Evolutionary conservation across 2,329 filamentous ascomycete species (phyloP).

Genomic region (Onygena corvina): DNA sequence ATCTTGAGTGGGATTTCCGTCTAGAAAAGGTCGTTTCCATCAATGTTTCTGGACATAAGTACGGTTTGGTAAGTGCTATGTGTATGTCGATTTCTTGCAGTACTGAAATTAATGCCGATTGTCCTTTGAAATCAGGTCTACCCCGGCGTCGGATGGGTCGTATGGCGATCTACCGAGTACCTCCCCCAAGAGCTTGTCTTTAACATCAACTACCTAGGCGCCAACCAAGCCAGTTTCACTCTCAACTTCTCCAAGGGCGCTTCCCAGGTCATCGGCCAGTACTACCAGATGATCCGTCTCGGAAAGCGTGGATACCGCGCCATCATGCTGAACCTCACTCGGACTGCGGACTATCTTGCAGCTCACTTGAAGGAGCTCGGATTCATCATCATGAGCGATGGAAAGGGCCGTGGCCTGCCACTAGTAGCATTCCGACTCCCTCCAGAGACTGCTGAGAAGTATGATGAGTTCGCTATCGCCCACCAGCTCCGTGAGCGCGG

Average conservation of each 20-base stretch:
- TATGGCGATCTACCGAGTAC: conserved; percentile 75
- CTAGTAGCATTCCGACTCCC: conserved; percentile 79
- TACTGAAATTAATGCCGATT: conserved; percentile 19
- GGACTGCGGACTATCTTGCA: conserved; percentile 77
- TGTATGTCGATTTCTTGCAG: no score
- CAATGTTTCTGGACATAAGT: conserved; percentile 90
- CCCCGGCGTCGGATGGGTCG: conserved; percentile 85
- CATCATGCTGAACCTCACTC: conserved; percentile 90
- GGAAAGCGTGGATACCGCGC: conserved; percentile 83
- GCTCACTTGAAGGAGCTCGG: conserved; percentile 59
- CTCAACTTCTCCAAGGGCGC: conserved; percentile 96
- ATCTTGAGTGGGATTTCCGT: conserved; percentile 83
- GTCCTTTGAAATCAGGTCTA: conserved; percentile 56
- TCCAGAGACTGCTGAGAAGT: conserved; percentile 42
- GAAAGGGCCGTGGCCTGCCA: conserved; percentile 64
- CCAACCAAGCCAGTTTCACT: conserved; percentile 89
- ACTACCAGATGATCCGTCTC: conserved; percentile 91
- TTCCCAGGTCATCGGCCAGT: conserved; percentile 88
- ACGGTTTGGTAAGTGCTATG: conserved; percentile 40
- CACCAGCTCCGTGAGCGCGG: conserved; percentile 75
- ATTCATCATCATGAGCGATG: conserved; percentile 80
- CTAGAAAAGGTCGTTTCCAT: conserved; percentile 82
- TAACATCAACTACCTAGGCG: conserved; percentile 98
- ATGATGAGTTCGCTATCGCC: conserved; percentile 66
- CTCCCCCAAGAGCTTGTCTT: conserved; percentile 88